phyloP scores from a whole-genome alignment of 2,329 filamentous ascomycete genomes.

The Cladosporium colombiae region DNA sequence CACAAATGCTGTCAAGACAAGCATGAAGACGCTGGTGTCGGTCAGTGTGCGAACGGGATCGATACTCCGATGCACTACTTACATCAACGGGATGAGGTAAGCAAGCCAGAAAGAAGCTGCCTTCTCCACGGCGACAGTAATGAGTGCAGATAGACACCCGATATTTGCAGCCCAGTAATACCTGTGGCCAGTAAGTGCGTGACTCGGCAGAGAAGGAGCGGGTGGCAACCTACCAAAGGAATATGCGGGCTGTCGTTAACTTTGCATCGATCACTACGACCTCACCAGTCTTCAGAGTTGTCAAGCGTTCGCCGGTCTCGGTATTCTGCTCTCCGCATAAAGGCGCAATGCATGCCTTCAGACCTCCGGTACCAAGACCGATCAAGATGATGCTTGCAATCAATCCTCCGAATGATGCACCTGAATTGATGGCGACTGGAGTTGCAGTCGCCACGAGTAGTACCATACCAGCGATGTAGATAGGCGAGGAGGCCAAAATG shows the following conservation, averaged over 20 bases:
- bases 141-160: not conserved
- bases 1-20: not conserved
- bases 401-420: conserved; percentile 62
- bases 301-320: conserved; percentile 39
- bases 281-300: conserved; percentile 41
- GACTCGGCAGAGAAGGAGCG: not conserved
- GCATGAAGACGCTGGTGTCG: not conserved
- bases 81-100: conserved; percentile 3
- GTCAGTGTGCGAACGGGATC: not conserved
- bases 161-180: conserved; percentile 10
- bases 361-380: conserved; percentile 71
- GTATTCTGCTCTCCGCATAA: conserved; percentile 47
- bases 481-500: conserved; percentile 64
- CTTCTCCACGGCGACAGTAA: conserved; percentile 4
- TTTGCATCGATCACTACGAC: conserved; percentile 45
- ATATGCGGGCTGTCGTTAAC: conserved; percentile 44
- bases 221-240: not conserved
- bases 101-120: conserved; percentile 2
- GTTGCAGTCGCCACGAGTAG: conserved; percentile 66
- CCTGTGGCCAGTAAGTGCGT: not conserved
- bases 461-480: conserved; percentile 65
- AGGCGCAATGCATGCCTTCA: conserved; percentile 70
- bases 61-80: not conserved
- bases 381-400: conserved; percentile 64
- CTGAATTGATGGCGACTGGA: conserved; percentile 61